Evolutionary conservation across 2,329 filamentous ascomycete genomes (phyloP), one percentile per base, ranked within the genome.

Genomic region (Talaromyces sp.): DNA sequence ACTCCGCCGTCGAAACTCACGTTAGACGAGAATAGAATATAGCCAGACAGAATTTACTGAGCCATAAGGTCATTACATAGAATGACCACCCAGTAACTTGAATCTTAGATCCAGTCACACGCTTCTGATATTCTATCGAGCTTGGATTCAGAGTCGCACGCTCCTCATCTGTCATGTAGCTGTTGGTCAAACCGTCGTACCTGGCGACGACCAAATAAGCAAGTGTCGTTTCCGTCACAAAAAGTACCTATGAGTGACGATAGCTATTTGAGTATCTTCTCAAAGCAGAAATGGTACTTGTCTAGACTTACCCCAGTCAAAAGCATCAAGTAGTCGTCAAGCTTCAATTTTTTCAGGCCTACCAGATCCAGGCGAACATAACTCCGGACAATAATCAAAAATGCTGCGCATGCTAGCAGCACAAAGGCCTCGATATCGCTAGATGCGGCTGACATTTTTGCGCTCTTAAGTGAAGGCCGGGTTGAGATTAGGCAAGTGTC

Each of bases 291-390:
- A 10, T 31, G 31, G 58, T 31, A n/a, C 10, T 52, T 49, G 59
- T 24, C 31, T 4, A 8, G 3, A 68, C 81, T 68, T 71, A 86
- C 82, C 59, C 79, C 78, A 3, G 81, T 84, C 10, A 84, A n/a
- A 47, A 82, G 74, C 72, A 86, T 85, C 27, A 87, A 69, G 67
- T 84, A 86, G 65, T 88, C 86, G 70, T 87, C 86, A 1, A 80
- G 76, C 68, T 79, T 77, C 57, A 87, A 79, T 10, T 78, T 75
- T 56, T 72, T 72, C 60, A 81, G 73, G 24, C 85, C 84, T 2
- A 82, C 80, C 8, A 68, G 52, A 31, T 62, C 76, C 66, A 82
- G 74, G 14, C 85, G 79, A 16, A 82, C 78, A 66, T 80, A 83
- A 1, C 80, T 78, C 27, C 86, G 79, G 13, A 87, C 67, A 9